Conservation (phyloP, 2,329 filamentous ascomycete species). For the Calonectria naviculata region DNA sequence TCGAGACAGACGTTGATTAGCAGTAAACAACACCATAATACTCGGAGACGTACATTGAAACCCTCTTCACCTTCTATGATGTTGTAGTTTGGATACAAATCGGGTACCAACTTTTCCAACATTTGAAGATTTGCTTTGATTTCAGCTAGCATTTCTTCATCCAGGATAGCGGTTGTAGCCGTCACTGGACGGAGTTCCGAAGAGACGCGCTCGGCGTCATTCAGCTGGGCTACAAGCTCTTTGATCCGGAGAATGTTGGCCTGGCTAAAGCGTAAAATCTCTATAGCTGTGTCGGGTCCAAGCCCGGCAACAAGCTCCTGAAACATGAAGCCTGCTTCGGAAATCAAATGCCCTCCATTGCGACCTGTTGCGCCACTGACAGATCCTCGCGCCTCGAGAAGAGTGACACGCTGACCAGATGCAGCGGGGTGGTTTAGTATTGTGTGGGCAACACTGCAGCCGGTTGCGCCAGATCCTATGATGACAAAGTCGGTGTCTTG, state of each 20-base stretch:
- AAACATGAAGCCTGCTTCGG: conserved; percentile 50
- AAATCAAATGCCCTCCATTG: conserved; percentile 40
- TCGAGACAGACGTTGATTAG: not conserved
- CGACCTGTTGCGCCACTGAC: conserved; percentile 42
- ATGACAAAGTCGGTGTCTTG: conserved; percentile 34
- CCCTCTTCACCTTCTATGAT: not conserved
- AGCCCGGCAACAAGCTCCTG: conserved; percentile 40
- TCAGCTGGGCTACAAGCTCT: conserved; percentile 5
- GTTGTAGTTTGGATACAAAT: not conserved
- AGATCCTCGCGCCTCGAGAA: conserved; percentile 39
- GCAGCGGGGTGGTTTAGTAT: conserved; percentile 29
- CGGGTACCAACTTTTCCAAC: not conserved
- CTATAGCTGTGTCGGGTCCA: conserved; percentile 49
- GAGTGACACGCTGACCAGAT: conserved; percentile 15
- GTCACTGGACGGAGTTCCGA: conserved; percentile 16
- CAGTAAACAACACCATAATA: not conserved
- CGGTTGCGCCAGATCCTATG: conserved; percentile 43
- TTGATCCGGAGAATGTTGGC: conserved; percentile 18
- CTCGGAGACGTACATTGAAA: conserved; percentile 30
- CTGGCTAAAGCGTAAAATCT: conserved; percentile 53
- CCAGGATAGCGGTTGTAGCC: not conserved
- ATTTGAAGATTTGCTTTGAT: not conserved
- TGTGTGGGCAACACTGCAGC: conserved; percentile 35
- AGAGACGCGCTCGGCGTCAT: not conserved
- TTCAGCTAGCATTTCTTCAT: not conserved